Conservation (phyloP, 768 basidiomycete species). For the Calocera cornea region DNA sequence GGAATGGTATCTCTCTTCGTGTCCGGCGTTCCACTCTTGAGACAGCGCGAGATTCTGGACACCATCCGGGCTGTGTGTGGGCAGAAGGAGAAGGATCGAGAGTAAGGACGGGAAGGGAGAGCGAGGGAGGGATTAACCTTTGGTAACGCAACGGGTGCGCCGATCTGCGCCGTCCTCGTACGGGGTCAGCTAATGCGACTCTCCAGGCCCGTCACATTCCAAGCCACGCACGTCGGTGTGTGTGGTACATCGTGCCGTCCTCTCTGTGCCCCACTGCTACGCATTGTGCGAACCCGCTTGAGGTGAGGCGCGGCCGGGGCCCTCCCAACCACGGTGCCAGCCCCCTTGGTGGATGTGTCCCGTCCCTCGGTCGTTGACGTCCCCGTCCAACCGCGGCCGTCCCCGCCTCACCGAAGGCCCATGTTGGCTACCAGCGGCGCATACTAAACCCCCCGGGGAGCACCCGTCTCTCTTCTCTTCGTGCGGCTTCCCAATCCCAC, state of each 20-base stretch:
- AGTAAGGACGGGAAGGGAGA: too few relatives aligned
- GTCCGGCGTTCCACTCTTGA: neutral
- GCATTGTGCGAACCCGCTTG: too few relatives aligned
- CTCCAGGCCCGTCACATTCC: neutral
- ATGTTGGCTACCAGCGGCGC: neutral
- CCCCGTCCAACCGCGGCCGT: neutral
- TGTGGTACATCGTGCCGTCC: neutral
- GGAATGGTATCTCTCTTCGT: neutral
- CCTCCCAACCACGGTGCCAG: too few relatives aligned
- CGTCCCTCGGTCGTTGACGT: neutral
- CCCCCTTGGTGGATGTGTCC: neutral
- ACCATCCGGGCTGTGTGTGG: neutral
- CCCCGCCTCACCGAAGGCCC: neutral
- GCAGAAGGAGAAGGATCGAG: too few relatives aligned
- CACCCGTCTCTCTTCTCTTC: neutral
- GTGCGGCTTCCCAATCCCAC: slow-evolving; percentile 1
- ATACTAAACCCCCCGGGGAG: neutral
- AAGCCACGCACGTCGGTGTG: neutral
- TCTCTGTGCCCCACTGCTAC: too few relatives aligned
- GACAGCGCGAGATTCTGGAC: neutral
- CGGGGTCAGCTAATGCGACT: neutral
- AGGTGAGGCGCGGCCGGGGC: too few relatives aligned
- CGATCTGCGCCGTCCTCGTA: neutral
- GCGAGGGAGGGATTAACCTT: neutral
- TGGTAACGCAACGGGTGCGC: neutral